Base-by-base conservation (phyloP, 192 early-diverging fungal genomes). In the Mortierella hygrophila region DNA sequence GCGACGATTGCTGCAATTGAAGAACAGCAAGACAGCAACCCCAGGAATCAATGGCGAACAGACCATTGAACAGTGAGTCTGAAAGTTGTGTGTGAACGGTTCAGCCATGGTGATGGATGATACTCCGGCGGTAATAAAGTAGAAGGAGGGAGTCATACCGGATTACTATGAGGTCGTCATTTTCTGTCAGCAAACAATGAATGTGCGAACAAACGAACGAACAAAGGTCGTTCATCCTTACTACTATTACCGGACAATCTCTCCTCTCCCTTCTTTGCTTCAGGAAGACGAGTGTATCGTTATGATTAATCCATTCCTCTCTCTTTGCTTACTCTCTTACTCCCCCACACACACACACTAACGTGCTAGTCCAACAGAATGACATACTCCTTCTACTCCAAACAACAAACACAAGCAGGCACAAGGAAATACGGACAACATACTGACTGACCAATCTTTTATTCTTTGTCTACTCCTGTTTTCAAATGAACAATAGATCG, bases 401-500 rank as follows among this genome's bases (percentile, higher is more conserved):
- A 49, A 35, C 26, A 13, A 8, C 41, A 42, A 71, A 20, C 29
- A 55, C 37, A 21, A 23, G 29, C 52, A 60, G 74, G 6, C 15
- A 29, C 20, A 26, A 23, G 29, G n/a, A 52, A 75, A 75, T 35
- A 60, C 26, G 29, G 57, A 42, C 52, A 63, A 11, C 49, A 54
- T 57, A 52, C 11, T 40, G 38, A 75, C 60, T 37, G 40, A 35
- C 29, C 55, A 29, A 35, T 60, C 74, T 54, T 75, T 60, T 18
- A 38, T 75, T 75, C 13, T 60, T 38, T 68, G 20, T 21, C 26
- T 35, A 32, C 1, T 20, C 52, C 57, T 74, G 73, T 70, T 47
- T 23, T 52, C 76, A 70, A 47, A 63, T 42, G 44, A 46, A 46
- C 44, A 46, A 54, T 83, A 91, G 90, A 74, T 80, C 46, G 90